Evolutionary conservation across 352 stramenopile species (phyloP).

Genomic region (Thraustochytrium sp.): DNA sequence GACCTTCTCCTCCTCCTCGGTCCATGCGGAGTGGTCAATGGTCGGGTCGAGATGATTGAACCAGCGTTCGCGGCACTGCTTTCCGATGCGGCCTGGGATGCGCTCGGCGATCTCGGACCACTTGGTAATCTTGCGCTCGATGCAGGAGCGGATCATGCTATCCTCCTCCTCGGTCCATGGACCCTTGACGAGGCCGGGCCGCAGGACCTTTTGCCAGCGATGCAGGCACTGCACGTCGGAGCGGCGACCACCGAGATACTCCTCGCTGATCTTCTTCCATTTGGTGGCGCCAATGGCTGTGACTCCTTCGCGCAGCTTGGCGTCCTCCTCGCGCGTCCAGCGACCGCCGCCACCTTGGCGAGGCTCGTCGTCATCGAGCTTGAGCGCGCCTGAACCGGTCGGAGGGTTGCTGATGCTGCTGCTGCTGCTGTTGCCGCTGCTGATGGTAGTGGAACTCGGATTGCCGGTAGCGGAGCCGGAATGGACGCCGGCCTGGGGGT

Average conservation of each 20-base stretch:
- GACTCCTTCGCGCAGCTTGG: constrained; percentile 74
- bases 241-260: constrained; percentile 69
- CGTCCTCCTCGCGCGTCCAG: constrained; percentile 82
- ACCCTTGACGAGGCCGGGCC: constrained; percentile 87
- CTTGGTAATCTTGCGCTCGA: constrained; percentile 69
- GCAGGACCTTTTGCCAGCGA: constrained; percentile 88
- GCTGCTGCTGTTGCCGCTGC: neutral
- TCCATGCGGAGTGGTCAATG: constrained; percentile 92
- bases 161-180: constrained; percentile 91
- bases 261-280: constrained; percentile 87
- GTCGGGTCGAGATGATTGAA: constrained; percentile 73
- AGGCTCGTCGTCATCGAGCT: neutral
- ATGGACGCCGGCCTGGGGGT: no score
- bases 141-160: constrained; percentile 77
- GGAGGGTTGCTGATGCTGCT: no score
- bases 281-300: constrained; percentile 81
- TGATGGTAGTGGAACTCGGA: no score
- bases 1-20: constrained; percentile 87
- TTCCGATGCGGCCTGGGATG: constrained; percentile 57
- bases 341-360: constrained; percentile 4
- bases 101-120: constrained; percentile 83
- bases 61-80: constrained; percentile 73
- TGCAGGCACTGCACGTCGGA: constrained; percentile 89
- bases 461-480: no score
- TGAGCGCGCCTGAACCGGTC: no score